A percentile compares a stretch with the other conserved stretches of the same genome.
phyloP scores from a whole-genome alignment of 169 alveolate genomes.

The Cryptosporidium ubiquitum region DNA sequence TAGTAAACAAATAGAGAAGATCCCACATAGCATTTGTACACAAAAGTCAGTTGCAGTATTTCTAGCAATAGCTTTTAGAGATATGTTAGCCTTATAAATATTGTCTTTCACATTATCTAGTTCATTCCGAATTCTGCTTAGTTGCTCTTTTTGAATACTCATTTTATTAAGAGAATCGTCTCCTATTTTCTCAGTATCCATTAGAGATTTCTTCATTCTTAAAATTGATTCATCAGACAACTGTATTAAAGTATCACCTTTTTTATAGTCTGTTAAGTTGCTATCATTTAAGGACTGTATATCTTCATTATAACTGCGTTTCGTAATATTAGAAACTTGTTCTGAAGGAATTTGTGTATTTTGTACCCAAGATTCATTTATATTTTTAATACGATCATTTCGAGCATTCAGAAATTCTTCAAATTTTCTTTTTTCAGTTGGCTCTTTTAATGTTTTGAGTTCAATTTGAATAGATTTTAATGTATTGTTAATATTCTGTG shows the following conservation, averaged over 20 bases:
- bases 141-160: slow-evolving; percentile 46
- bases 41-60: slow-evolving; percentile 68
- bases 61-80: slow-evolving; percentile 61
- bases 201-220: slow-evolving; percentile 56
- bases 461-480: slow-evolving; percentile 42
- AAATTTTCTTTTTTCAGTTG: slow-evolving; percentile 12
- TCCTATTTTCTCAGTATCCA: slow-evolving; percentile 43
- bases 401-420: slow-evolving; percentile 27
- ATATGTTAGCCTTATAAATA: slow-evolving; percentile 20
- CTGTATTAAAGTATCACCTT: slow-evolving; percentile 44
- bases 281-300: slow-evolving; percentile 1
- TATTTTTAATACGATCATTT: slow-evolving; percentile 7
- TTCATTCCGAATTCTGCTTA: slow-evolving; percentile 18
- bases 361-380: slow-evolving; percentile 8
- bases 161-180: slow-evolving; percentile 40
- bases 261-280: not conserved
- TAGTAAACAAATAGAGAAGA: slow-evolving; percentile 17
- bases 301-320: slow-evolving; percentile 31
- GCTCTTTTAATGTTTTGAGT: not conserved
- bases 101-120: slow-evolving; percentile 19
- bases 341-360: not conserved
- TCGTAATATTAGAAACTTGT: not conserved
- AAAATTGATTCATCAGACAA: slow-evolving; percentile 31
- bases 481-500: slow-evolving; percentile 43
- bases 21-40: slow-evolving; percentile 54